Percentiles rank a stretch among this genome's conserved stretches.
These are phyloP conservation scores for Nemania serpens DNA, from an alignment of 2,329 filamentous ascomycete species.

Conservation along the genomic window DNA sequence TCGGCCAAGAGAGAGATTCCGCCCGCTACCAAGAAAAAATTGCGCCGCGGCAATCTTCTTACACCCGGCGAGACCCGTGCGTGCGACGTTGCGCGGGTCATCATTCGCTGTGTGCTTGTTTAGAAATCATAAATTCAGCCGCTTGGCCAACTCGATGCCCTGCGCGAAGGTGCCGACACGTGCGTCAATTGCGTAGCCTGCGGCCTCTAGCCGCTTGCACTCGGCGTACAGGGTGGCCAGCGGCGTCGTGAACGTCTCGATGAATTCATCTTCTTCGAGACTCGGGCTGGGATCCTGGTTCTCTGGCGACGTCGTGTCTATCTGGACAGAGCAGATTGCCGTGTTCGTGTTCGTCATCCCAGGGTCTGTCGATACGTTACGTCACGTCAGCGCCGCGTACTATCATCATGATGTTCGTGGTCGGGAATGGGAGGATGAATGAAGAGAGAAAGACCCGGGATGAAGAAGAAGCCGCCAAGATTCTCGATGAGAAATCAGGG, in stretches of 20 bases:
- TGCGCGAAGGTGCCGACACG: constrained; percentile 78
- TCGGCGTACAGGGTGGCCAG: constrained; percentile 67
- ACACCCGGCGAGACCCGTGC: background rate
- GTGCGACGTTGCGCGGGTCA: background rate
- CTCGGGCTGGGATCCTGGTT: constrained; percentile 72
- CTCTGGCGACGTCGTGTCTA: constrained; percentile 70
- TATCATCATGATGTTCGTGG: background rate
- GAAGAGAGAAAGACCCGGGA: background rate
- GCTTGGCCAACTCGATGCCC: constrained; percentile 74
- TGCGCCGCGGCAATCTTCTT: too few relatives aligned
- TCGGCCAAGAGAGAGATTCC: background rate
- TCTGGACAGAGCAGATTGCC: constrained; percentile 71
- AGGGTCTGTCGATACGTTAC: constrained; percentile 1
- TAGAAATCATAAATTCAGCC: constrained; percentile 43
- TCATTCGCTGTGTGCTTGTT: background rate
- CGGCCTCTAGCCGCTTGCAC: constrained; percentile 66
- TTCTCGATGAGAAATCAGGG: background rate
- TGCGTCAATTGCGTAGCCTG: constrained; percentile 80
- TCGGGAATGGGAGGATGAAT: background rate
- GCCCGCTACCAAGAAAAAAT: too few relatives aligned
- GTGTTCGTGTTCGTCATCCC: constrained; percentile 52
- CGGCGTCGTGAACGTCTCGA: constrained; percentile 75
- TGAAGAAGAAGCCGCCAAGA: background rate
- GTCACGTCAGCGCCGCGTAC: background rate
- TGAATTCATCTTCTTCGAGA: constrained; percentile 81